Evolutionary conservation across 129 eudicot genomes (phyloP), one percentile per base, ranked within the genome.

Genomic region (Flaveria bidentis): DNA sequence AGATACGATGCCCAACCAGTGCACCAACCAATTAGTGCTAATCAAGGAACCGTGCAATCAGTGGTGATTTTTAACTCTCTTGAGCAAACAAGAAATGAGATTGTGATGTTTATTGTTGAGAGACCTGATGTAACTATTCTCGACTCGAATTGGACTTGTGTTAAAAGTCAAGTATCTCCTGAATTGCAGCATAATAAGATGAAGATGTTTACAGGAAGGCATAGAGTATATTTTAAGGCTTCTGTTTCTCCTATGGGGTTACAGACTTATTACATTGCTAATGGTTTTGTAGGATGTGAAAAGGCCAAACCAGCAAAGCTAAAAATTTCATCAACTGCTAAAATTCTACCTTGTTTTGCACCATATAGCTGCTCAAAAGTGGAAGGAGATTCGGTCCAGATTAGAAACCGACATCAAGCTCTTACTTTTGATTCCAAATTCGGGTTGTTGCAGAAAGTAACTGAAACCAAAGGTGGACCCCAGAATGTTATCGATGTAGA

Each of bases 131-230:
- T 91, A 18, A 90, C 97, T 11, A 84, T 95, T 61, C 72, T 95
- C 68, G 99, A 95, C 82, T 89, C 96, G 2, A 95, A 95, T 71
- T 95, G 99, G 99, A 95, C 99, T 0, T 95, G 99, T 74, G 87
- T 95, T 25, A 87, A 89, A 79, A 91, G 97, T 81, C 99, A 95
- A 82, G 77, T 95, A 69, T 95, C 99, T 76, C 99, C 99, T 2
- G 99, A 95, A 76, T 76, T 95, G 78, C 90, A 85, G 80, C 92
- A 95, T 42, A 81, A 79, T 39, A 82, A 77, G 56, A 72, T 51
- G 26, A 88, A 84, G 23, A 52, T 88, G 33, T 95, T 95, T 69
- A 86, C 99, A 0, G 96, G 92, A 22, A 87, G 88, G 74, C 99
- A 95, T 77, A 81, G 97, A 15, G 87, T 95, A 23, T 89, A 89